phyloP scores from a whole-genome alignment of 164 flowering plant genomes.

The Vitis riparia region DNA sequence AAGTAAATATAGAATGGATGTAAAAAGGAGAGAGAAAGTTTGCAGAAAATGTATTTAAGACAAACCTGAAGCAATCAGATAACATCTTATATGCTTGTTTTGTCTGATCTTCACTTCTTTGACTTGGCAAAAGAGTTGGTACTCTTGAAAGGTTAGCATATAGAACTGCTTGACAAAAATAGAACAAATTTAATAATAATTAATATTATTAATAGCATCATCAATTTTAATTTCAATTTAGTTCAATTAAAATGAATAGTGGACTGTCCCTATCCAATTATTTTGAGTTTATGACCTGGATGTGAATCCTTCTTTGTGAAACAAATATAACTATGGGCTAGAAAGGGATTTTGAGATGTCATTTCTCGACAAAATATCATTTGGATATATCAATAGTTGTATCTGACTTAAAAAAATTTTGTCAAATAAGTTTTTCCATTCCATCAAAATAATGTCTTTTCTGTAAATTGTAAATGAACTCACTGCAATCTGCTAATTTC shows the following conservation, averaged over 20 bases:
- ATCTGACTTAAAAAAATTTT: background rate
- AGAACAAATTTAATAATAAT: background rate
- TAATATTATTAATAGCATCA: no score
- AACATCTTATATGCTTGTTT: conserved; percentile 78
- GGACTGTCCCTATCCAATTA: no score
- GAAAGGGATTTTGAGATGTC: background rate
- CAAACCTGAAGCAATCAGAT: conserved; percentile 81
- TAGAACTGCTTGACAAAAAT: conserved; percentile 48
- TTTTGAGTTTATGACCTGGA: background rate
- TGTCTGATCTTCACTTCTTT: conserved; percentile 76
- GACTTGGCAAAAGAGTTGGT: conserved; percentile 84
- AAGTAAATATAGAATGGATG: conserved; percentile 5
- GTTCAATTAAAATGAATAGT: no score
- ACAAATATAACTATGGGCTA: background rate
- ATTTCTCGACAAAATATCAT: background rate
- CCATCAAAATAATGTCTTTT: no score
- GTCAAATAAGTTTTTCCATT: no score
- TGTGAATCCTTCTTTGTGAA: background rate
- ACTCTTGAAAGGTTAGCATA: conserved; percentile 69
- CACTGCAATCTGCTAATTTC: conserved; percentile 81
- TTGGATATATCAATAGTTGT: background rate
- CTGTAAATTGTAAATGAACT: conserved; percentile 18
- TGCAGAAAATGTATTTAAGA: background rate
- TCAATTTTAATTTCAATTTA: no score
- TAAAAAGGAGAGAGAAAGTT: conserved; percentile 2